Evolutionary conservation across 495 filamentous ascomycete species (phyloP).

Genomic region (Talaromyces liani): DNA sequence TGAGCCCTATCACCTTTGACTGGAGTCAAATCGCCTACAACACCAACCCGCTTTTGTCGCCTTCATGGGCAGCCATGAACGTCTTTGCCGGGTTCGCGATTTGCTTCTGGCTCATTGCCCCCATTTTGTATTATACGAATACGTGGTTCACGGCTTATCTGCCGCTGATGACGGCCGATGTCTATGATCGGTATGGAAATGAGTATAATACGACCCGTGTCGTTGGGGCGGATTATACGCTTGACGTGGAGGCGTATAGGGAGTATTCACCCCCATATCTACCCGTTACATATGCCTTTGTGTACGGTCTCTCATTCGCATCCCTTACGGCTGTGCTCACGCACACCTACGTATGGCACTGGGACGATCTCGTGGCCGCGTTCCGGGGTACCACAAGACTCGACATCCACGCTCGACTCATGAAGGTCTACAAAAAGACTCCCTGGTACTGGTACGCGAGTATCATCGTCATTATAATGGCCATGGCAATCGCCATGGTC

Average conservation of each 20-base stretch:
- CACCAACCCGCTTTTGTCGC: constrained; percentile 28
- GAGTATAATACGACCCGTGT: constrained; percentile 73
- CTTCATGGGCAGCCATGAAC: constrained; percentile 45
- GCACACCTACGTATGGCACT: constrained; percentile 52
- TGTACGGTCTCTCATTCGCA: constrained; percentile 78
- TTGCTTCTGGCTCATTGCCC: constrained; percentile 26
- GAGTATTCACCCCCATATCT: constrained; percentile 76
- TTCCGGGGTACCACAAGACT: constrained; percentile 41
- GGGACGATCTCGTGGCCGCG: constrained; percentile 47
- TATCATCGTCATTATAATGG: constrained; percentile 67
- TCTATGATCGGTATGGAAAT: constrained; percentile 75
- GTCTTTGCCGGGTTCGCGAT: constrained; percentile 38
- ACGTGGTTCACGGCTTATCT: constrained; percentile 33
- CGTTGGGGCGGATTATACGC: constrained; percentile 60
- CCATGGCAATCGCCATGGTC: constrained; percentile 74
- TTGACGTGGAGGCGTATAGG: constrained; percentile 65
- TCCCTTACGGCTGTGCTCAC: constrained; percentile 61
- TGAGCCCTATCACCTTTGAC: constrained; percentile 82
- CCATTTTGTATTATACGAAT: constrained; percentile 31
- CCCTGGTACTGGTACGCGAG: constrained; percentile 72
- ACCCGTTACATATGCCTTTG: constrained; percentile 73
- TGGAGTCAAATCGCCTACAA: constrained; percentile 47
- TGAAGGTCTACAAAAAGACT: constrained; percentile 69
- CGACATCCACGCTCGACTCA: constrained; percentile 66
- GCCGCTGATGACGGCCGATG: constrained; percentile 34